A percentile compares a stretch with the other conserved stretches of the same genome.
Conservation (phyloP, 352 stramenopile species). For the Phytophthora vignae region DNA sequence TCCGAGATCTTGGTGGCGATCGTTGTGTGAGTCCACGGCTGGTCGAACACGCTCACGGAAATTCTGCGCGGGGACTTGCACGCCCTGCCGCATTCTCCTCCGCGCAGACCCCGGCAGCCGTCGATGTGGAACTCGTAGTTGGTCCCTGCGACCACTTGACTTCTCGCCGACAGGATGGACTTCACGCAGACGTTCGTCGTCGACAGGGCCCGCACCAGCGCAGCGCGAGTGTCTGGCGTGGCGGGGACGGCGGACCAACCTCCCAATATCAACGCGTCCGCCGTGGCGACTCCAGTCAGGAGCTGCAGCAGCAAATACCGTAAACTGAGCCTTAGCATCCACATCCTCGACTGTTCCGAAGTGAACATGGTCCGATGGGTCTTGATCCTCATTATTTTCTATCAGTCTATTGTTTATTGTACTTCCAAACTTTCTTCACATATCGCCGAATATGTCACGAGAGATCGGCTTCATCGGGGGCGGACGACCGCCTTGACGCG, state of each 20-base stretch:
- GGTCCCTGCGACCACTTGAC: slow-evolving; percentile 32
- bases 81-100: slow-evolving; percentile 14
- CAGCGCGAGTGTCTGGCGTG: slow-evolving; percentile 21
- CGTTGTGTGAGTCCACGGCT: slow-evolving; percentile 32
- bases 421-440: slow-evolving; percentile 26
- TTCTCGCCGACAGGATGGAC: slow-evolving; percentile 18
- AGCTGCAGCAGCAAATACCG: slow-evolving; percentile 5
- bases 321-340: neutral
- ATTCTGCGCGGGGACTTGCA: slow-evolving; percentile 15
- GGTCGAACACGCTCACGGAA: slow-evolving; percentile 24
- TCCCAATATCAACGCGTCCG: slow-evolving; percentile 11
- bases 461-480: slow-evolving; percentile 47
- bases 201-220: slow-evolving; percentile 24
- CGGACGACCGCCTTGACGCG: slow-evolving; percentile 10
- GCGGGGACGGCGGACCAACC: slow-evolving; percentile 16
- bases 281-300: neutral
- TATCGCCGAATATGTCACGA: slow-evolving; percentile 49
- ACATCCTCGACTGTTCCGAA: slow-evolving; percentile 3
- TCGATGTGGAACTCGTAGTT: slow-evolving; percentile 33
- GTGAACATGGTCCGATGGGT: slow-evolving; percentile 8
- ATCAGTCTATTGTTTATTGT: slow-evolving; percentile 22
- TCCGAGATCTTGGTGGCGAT: slow-evolving; percentile 8
- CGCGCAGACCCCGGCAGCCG: slow-evolving; percentile 17
- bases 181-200: slow-evolving; percentile 20
- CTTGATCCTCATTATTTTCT: slow-evolving; percentile 12